Base-by-base conservation (phyloP, 306 rosid species). In the Citrullus mucosospermus region DNA sequence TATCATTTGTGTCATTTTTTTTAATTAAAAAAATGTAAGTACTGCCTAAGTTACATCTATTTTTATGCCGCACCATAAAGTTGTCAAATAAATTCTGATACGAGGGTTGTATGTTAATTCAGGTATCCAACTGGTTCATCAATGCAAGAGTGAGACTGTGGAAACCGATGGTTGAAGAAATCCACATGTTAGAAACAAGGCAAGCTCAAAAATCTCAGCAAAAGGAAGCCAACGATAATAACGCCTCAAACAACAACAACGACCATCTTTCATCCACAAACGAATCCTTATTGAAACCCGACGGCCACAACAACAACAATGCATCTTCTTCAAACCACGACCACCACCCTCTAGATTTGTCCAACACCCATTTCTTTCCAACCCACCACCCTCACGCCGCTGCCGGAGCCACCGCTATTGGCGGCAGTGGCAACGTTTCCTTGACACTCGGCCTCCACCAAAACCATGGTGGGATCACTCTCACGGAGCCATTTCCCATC, bases 161-260 rank as follows among this genome's bases (percentile, higher is more conserved):
- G 98, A 93, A 93, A 79, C 98, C 98, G 39, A 91, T 93, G 98
- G 98, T 91, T 70, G 97, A 93, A 85, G 98, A 93, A 85, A 93
- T 93, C 73, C 93, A 93, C 78, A 90, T 58, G 86, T 89, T 90
- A 9, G 98, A 93, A 90, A 90, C 93, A 44, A 84, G 88, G 20
- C 93, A 93, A 85, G 82, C 81, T 34, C 93, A 87, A 66, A 90
- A 88, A n/a, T 62, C 79, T 70, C 77, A 83, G 2, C 88, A 76
- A 6, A 90, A 83, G 78, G 91, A 82, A 44, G 88, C 81, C 14
- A 75, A 71, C 18, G 28, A 70, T 38, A 51, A 62, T 34, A 86
- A 79, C 78, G 79, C 79, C 30, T 50, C 88, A 60, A 85, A 67
- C 53, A n/a, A 41, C 75, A 25, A 48, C 18, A 25, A 48, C 20